Evolutionary conservation across 768 basidiomycete species (phyloP), one percentile per base, ranked within the genome.

Genomic region (Coprinopsis strossmayeri): DNA sequence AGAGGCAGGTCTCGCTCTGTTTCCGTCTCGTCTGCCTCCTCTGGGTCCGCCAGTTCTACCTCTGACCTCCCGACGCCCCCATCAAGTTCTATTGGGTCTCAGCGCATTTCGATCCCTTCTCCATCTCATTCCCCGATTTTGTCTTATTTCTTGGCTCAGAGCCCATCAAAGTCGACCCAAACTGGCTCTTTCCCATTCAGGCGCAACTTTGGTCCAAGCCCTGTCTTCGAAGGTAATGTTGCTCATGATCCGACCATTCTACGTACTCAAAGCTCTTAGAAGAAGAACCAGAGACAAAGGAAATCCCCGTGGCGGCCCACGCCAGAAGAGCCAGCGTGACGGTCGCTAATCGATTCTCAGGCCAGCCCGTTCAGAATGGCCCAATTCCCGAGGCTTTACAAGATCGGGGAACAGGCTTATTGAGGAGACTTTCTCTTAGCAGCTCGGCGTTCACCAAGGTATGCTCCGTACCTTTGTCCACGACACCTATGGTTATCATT

Each of bases 371-470:
- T 15, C 52, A 65, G 28, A 59, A 43, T 27, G 41, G 52, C 15
- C 34, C 65, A 2, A 61, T 82, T 4, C 73, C 77, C 3, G 73
- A 78, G 3, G 62, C 69, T 13, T 75, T 75, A 24, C 64, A 73
- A 7, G 85, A 88, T 51, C 76, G 89, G 7, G 87, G 85, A 1
- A 73, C 79, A 12, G 84, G 81, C 48, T 69, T 91, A 24, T 65
- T 91, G 51, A 77, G 87, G 44, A 76, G 89, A 46, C 81, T 91
- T 47, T 90, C 88, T 30, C 69, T 91, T 9, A 79, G 84, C 52
- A 72, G 66, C 45, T 64, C 68, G 35, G 69, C 76, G 17, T 74
- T 86, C 55, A 63, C 58, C 21, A 79, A 73, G 72, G 87, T 87
- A 55, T 58, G 42, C 13, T 18, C 13, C 45, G 1, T n/a, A 45